phyloP scores from a whole-genome alignment of 2,329 filamentous ascomycete genomes.

The Apiospora rasikravindrae region DNA sequence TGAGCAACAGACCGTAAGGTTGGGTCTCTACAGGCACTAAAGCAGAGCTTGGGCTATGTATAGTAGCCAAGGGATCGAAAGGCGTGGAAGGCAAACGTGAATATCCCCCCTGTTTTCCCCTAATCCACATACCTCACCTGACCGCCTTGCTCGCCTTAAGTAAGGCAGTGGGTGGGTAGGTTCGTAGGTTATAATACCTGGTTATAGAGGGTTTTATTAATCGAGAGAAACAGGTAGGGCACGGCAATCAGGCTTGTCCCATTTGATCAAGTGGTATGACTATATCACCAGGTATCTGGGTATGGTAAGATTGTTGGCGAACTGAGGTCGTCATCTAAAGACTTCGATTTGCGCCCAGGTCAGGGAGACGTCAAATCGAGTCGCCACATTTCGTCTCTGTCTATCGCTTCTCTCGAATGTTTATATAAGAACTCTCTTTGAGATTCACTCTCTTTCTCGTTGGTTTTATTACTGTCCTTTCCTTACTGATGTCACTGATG shows the following conservation, averaged over 20 bases:
- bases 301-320: not conserved
- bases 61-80: not conserved
- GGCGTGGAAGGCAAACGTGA: not conserved
- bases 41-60: not conserved
- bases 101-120: not conserved
- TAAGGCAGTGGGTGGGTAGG: not conserved
- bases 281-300: not conserved
- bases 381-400: not conserved
- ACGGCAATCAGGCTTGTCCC: not conserved
- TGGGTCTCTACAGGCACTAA: not conserved
- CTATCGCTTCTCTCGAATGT: not conserved
- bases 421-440: no score
- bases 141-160: not conserved
- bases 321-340: not conserved
- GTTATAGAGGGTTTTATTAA: not conserved
- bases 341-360: not conserved
- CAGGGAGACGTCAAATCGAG: not conserved
- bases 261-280: not conserved
- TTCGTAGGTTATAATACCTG: not conserved
- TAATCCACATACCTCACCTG: not conserved
- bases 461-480: not conserved
- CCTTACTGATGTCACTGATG: not conserved
- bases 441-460: not conserved
- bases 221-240: not conserved
- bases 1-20: not conserved